Base-by-base conservation (phyloP, 179 eudicot genomes). In the Gypsophila paniculata region DNA sequence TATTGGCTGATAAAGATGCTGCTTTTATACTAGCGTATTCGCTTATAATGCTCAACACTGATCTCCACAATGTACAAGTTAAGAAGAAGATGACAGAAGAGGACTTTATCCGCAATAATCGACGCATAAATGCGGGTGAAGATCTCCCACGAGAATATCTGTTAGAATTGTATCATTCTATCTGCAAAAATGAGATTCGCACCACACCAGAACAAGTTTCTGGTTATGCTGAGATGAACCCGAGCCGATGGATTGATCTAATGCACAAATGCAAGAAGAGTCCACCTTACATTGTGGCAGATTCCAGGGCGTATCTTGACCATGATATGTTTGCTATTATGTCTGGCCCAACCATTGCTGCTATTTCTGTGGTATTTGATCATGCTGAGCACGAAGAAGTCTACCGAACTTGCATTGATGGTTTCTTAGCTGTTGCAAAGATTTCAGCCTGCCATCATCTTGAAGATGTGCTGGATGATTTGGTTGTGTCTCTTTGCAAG, bases 11-110 rank as follows among this genome's bases (percentile, higher is more conserved):
- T 77, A 86, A 86, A 78, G 92, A 90, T 82, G 92, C 96, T 72
- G 88, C 96, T 48, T 86, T 90, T 59, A 64, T 90, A 76, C 71
- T 90, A 8, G 81, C 92, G 53, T 90, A 90, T 85, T 88, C 96
- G 23, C 49, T 90, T 38, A 90, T 90, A 75, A 66, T 90, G 87
- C 89, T 90, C 15, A 90, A 90, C 74, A 90, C 96, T 3, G 96
- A 90, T 75, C 92, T 86, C 36, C 96, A 90, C 73, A 90, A 90
- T 78, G 83, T 77, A 66, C 96, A 90, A 82, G 96, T 90, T 46
- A 90, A 88, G 85, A 90, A 85, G 72, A 90, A 88, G 81, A 90
- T 88, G 96, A 86, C 84, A 23, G 92, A 88, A 78, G 92, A 90
- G 74, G 96, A 90, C 75, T 90, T 90, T 55, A 88, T 90, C 62